Percentiles rank a stretch among this genome's conserved stretches.
Conservation (phyloP, 1,284 basidiomycete genomes). For the Apiotrichum porosum region DNA sequence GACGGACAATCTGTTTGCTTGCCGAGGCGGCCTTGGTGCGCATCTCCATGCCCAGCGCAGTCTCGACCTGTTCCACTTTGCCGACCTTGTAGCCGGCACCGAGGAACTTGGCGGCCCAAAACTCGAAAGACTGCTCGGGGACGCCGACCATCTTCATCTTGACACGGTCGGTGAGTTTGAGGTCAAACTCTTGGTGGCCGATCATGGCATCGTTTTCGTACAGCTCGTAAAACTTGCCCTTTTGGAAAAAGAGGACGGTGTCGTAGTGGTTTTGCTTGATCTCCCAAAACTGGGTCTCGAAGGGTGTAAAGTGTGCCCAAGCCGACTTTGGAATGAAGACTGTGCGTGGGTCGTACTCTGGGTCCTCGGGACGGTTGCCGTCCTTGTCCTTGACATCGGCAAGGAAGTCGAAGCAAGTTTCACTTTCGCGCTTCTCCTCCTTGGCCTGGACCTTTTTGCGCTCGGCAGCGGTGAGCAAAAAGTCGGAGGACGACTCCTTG, state of each 20-base stretch:
- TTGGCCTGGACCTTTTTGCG: slow-evolving; percentile 69
- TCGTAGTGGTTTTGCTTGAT: slow-evolving; percentile 95
- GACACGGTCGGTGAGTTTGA: slow-evolving; percentile 66
- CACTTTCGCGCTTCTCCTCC: slow-evolving; percentile 71
- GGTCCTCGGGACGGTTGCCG: slow-evolving; percentile 65
- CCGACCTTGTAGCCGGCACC: slow-evolving; percentile 87
- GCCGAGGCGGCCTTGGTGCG: slow-evolving; percentile 49
- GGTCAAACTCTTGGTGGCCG: slow-evolving; percentile 85
- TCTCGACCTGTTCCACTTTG: slow-evolving; percentile 94
- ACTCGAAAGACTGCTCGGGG: slow-evolving; percentile 86
- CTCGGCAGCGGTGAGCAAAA: slow-evolving; percentile 82
- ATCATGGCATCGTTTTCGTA: slow-evolving; percentile 89
- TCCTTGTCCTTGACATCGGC: slow-evolving; percentile 63
- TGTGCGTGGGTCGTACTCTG: slow-evolving; percentile 90
- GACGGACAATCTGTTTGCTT: slow-evolving; percentile 67
- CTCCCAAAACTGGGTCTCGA: slow-evolving; percentile 90
- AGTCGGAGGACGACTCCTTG: slow-evolving; percentile 18
- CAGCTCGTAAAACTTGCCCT: slow-evolving; percentile 59
- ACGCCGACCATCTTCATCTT: slow-evolving; percentile 99
- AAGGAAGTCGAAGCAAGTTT: slow-evolving; percentile 80
- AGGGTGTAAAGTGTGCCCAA: slow-evolving; percentile 86
- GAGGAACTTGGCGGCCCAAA: slow-evolving; percentile 52
- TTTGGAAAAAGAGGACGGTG: slow-evolving; percentile 96
- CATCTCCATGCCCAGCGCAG: slow-evolving; percentile 64
- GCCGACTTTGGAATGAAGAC: slow-evolving; percentile 72